These are phyloP conservation scores for Peltaster fructicola DNA, from an alignment of 2,329 filamentous ascomycete genomes.

Conservation along the genomic window DNA sequence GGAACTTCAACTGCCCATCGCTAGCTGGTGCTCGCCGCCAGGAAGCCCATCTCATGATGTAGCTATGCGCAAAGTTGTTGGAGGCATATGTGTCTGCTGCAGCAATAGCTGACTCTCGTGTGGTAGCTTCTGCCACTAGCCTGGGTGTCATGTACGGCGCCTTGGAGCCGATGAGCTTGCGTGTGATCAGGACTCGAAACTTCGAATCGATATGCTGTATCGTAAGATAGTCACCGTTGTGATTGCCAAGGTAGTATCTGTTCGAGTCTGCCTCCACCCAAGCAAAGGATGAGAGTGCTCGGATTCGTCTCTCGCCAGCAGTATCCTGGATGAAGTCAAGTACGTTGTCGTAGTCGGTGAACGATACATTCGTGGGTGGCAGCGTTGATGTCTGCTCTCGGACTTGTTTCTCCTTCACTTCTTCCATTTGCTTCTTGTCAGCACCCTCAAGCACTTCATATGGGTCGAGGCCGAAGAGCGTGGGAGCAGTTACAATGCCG, in stretches of 20 bases:
- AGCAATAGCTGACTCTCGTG: conserved; percentile 59
- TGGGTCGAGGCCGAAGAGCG: conserved; percentile 82
- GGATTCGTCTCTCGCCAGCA: conserved; percentile 60
- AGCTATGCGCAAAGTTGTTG: conserved; percentile 26
- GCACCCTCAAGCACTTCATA: conserved; percentile 54
- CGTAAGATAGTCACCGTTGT: conserved; percentile 40
- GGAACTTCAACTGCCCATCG: conserved; percentile 42
- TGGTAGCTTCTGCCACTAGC: conserved; percentile 44
- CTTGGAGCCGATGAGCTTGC: conserved; percentile 18
- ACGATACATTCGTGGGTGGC: conserved; percentile 37
- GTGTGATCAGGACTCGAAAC: conserved; percentile 25
- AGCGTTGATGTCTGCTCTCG: conserved; percentile 14
- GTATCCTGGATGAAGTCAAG: conserved; percentile 76
- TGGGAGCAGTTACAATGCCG: conserved; percentile 80
- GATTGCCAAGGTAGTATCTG: conserved; percentile 52
- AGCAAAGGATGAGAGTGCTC: conserved; percentile 52
- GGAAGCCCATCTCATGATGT: conserved; percentile 45
- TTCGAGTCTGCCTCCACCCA: conserved; percentile 68
- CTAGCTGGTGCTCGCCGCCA: conserved; percentile 57
- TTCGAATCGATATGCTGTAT: conserved; percentile 26
- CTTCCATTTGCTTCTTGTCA: conserved; percentile 42
- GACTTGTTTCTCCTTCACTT: conserved; percentile 30
- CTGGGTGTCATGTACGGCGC: conserved; percentile 51
- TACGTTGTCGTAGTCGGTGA: conserved; percentile 85
- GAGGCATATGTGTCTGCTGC: conserved; percentile 52